These are phyloP conservation scores for Blastobotrys buckinghamii DNA, from an alignment of 1,139 yeast genomes.

Conservation along the genomic window DNA sequence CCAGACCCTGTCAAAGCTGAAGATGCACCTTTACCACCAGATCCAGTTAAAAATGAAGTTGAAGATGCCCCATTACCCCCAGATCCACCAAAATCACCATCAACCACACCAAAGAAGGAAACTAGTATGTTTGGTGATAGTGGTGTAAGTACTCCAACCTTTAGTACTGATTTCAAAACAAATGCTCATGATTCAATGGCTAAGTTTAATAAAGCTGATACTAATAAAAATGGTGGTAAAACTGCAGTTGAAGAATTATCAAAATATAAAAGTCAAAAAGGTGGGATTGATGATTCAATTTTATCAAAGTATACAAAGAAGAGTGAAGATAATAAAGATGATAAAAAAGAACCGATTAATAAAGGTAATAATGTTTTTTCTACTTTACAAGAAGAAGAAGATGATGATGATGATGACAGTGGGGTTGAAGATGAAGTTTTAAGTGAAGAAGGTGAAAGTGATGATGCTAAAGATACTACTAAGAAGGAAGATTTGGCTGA, in stretches of 20 bases:
- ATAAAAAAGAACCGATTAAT: not conserved
- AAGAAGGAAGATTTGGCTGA: no score
- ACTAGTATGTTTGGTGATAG: not conserved
- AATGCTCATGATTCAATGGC: not conserved
- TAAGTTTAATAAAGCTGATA: no score
- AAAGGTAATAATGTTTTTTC: not conserved
- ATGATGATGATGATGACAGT: not conserved
- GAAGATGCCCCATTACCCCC: not conserved
- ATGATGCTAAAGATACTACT: no score
- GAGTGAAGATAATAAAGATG: not conserved
- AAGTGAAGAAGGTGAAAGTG: not conserved
- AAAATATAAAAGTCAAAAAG: not conserved
- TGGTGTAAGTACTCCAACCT: not conserved
- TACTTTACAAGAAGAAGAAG: not conserved
- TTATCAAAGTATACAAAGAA: not conserved
- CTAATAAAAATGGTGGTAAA: no score
- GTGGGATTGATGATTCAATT: not conserved
- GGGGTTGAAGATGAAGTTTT: not conserved
- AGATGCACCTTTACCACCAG: slow-evolving; percentile 14
- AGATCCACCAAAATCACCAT: not conserved
- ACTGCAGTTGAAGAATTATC: no score
- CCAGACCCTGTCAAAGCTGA: not conserved
- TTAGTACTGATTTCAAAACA: not conserved
- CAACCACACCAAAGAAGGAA: not conserved
- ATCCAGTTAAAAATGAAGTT: slow-evolving; percentile 1